phyloP scores from a whole-genome alignment of 306 rosid genomes.

The Trichosanthes cucumerina region DNA sequence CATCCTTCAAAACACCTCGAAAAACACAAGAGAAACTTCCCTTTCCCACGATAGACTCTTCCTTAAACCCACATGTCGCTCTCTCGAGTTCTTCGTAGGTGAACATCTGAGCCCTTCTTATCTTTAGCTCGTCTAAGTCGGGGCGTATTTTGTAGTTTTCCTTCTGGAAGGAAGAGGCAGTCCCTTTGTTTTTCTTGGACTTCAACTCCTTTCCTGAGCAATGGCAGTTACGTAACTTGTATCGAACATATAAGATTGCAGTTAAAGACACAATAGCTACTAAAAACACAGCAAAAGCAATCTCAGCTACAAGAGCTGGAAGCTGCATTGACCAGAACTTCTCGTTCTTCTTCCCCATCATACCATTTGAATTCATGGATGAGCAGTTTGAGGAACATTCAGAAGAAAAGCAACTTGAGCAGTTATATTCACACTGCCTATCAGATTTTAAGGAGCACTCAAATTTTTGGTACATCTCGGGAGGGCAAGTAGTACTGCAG shows the following conservation, averaged over 20 bases:
- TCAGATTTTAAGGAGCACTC: conserved; percentile 48
- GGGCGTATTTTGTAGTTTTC: conserved; percentile 49
- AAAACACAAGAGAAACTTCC: conserved; percentile 91
- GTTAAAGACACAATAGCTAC: conserved; percentile 51
- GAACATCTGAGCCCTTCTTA: conserved; percentile 69
- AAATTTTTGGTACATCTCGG: conserved; percentile 53
- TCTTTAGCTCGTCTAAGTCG: conserved; percentile 61
- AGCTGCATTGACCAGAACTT: conserved; percentile 61
- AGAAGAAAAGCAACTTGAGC: conserved; percentile 47
- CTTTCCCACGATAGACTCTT: conserved; percentile 71
- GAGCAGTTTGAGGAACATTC: conserved; percentile 61
- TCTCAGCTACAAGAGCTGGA: conserved; percentile 59
- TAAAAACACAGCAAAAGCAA: conserved; percentile 54
- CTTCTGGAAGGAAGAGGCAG: conserved; percentile 33
- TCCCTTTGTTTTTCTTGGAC: conserved; percentile 29
- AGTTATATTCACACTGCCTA: conserved; percentile 68
- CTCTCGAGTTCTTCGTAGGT: conserved; percentile 67
- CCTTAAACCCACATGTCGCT: conserved; percentile 65
- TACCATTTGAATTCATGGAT: conserved; percentile 22
- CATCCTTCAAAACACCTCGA: conserved; percentile 66
- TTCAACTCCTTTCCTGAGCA: conserved; percentile 33
- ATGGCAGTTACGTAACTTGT: conserved; percentile 50
- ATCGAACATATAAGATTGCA: conserved; percentile 57
- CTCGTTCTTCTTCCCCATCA: conserved; percentile 31
- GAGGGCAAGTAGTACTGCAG: conserved; percentile 58